Base-by-base conservation (phyloP, 257 asterid genomes). In the Rhazya stricta region DNA sequence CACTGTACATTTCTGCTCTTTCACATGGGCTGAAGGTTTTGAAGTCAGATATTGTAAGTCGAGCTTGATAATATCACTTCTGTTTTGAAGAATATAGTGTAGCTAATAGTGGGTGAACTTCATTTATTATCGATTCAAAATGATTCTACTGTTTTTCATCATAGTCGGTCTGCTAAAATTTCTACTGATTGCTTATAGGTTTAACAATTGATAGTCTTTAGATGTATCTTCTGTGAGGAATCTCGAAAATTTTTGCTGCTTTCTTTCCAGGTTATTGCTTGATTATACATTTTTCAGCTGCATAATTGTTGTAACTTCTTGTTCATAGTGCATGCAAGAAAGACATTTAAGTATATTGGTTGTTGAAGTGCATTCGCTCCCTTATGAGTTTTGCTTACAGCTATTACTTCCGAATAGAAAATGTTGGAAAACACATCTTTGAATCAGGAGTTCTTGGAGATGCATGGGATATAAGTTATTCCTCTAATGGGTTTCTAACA, bases 1-100 rank as follows among this genome's bases (percentile, higher is more conserved):
- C 97, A 6, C 85, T 92, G 27, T 92, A 90, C 78, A 84, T 90
- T 81, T 85, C 97, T 87, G 86, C 92, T 77, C 90, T 92, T 36
- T 86, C 91, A n/a, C 84, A 88, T 74, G 97, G 96, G 73, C 85
- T 81, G 81, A 85, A 80, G 77, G 89, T 88, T 81, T 72, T 90
- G 8, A 92, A 89, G 81, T 78, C 87, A 51, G 94, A 92, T 29
- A 80, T 92, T 74, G 97, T 92, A 84, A 88, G 95, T 90, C 60
- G 29, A 69, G 42, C 15, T 46, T 16, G 4, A 63, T 25, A 4
- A 12, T n/a, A 45, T 15, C 32, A 45, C 23, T 30, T 69, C 25
- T 69, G 30, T 25, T 69, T 46, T 46, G 43, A 27, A 16, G 74
- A 48, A 29, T 46, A 69, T 58, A 62, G 36, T 54, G 62, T 67